Base-by-base conservation (phyloP, 2,329 filamentous ascomycete species). In the Talaromyces sp. region DNA sequence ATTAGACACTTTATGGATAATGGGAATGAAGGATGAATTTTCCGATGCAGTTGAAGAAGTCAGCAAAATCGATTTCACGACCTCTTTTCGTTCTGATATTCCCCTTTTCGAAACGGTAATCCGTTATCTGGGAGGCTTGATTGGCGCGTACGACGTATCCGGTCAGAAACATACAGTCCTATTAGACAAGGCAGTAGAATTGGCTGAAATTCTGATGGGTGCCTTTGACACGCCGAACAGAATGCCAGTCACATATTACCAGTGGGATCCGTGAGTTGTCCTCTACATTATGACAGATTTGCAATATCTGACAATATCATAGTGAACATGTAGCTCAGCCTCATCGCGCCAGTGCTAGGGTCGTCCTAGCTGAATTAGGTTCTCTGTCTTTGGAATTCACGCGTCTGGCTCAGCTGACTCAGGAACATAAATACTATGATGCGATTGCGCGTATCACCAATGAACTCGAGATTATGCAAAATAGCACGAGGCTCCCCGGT, bases 21-120 rank as follows among this genome's bases (percentile, higher is more conserved):
- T 94, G 85, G 91, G 86, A 31, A 73, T 96, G 74, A 85, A 86
- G 71, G 83, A 90, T 0, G 91, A 96, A 71, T 96, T 96, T 71
- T 87, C 92, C 65, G 88, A 92, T 67, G 92, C 92, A 1, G 87
- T 91, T 52, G 83, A 85, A 60, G 87, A 84, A 3, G 87, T 93
- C 24, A 83, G 83, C 64, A 77, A 85, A 6, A 94, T 97, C 65
- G 92, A 97, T 76, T 97, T 97, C 71, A 95, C 91, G 2, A 90
- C 85, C 11, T 89, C 87, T 33, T 77, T 82, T 14, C 82, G 88
- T 58, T 74, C 78, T 43, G 86, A 90, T 57, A 95, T 97, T 54
- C 93, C 92, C n/a, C 84, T 96, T 8, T 97, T 97, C 71, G 93
- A 97, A 78, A 96, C 93, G 0, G 91, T 89, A 11, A 97, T 98